Evolutionary conservation across 2,329 filamentous ascomycete genomes (phyloP).

Genomic region (Hypomyces perniciosus): DNA sequence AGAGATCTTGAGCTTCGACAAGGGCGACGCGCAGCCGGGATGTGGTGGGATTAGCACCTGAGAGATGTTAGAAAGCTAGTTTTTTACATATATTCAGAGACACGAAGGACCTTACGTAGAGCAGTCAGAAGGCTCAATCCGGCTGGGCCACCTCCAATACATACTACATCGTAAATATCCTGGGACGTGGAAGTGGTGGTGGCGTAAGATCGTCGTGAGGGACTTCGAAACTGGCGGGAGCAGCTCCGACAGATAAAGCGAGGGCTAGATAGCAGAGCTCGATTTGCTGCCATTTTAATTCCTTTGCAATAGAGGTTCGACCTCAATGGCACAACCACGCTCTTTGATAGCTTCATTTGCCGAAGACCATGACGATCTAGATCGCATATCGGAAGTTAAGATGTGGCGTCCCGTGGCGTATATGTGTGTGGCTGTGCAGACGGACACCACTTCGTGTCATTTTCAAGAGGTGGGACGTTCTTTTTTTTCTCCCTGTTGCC

Average conservation of each 20-base stretch:
- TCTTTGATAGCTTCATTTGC: constrained; percentile 1
- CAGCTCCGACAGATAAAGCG: constrained; percentile 44
- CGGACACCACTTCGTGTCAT: background rate
- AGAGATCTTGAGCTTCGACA: constrained; percentile 82
- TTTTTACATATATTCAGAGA: background rate
- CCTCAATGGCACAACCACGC: constrained; percentile 5
- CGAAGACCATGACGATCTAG: background rate
- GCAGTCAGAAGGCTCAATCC: constrained; percentile 77
- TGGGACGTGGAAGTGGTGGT: constrained; percentile 34
- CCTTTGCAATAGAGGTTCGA: background rate
- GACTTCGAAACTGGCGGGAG: constrained; percentile 31
- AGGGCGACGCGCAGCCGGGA: constrained; percentile 76
- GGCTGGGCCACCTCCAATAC: constrained; percentile 82
- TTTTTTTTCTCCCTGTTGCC: constrained; percentile 29
- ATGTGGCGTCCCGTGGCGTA: constrained; percentile 11
- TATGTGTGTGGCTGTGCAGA: constrained; percentile 8
- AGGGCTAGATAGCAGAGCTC: constrained; percentile 20
- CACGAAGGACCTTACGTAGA: constrained; percentile 49
- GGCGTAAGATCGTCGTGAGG: constrained; percentile 36
- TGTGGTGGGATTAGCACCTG: constrained; percentile 70
- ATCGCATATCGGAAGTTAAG: constrained; percentile 7
- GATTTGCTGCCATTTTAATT: constrained; percentile 22
- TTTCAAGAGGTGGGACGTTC: constrained; percentile 2
- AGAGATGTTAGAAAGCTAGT: background rate
- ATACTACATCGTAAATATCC: constrained; percentile 89